phyloP scores from a whole-genome alignment of 2,329 filamentous ascomycete genomes.

The Colletotrichum plurivorum region DNA sequence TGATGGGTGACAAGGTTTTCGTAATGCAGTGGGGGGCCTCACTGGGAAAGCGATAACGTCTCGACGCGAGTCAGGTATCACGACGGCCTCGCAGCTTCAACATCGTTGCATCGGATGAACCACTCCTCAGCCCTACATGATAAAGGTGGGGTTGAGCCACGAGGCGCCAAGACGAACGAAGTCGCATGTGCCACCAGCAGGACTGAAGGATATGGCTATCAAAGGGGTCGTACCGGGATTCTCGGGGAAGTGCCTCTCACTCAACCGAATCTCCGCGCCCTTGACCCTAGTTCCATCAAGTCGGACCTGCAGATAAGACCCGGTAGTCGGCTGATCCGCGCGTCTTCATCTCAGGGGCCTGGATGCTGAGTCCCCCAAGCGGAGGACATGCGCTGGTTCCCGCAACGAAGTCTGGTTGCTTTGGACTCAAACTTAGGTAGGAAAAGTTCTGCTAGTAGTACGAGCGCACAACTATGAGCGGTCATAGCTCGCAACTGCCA shows the following conservation, averaged over 20 bases:
- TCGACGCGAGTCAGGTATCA: neutral
- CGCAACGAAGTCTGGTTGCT: no score
- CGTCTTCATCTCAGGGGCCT: neutral
- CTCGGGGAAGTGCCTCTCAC: neutral
- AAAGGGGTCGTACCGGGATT: neutral
- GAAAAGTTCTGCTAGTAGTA: no score
- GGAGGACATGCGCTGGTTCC: no score
- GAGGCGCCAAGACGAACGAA: constrained; percentile 18
- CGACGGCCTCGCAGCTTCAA: neutral
- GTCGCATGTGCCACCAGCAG: neutral
- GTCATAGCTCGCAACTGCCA: no score
- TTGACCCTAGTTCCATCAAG: neutral
- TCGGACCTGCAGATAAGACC: neutral
- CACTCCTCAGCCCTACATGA: constrained; percentile 22
- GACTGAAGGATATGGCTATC: neutral
- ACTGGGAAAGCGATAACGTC: neutral
- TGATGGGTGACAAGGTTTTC: constrained; percentile 27
- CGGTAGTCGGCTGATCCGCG: neutral
- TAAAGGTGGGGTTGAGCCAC: constrained; percentile 10
- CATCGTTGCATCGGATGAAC: constrained; percentile 12
- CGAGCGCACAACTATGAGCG: no score
- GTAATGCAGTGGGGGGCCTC: constrained; percentile 3
- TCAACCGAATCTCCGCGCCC: neutral
- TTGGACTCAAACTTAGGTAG: no score
- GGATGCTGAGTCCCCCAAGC: no score